Percentiles rank a stretch among this genome's conserved stretches.
phyloP scores from a whole-genome alignment of 345 rosid species.

The Cardamine resedifolia region DNA sequence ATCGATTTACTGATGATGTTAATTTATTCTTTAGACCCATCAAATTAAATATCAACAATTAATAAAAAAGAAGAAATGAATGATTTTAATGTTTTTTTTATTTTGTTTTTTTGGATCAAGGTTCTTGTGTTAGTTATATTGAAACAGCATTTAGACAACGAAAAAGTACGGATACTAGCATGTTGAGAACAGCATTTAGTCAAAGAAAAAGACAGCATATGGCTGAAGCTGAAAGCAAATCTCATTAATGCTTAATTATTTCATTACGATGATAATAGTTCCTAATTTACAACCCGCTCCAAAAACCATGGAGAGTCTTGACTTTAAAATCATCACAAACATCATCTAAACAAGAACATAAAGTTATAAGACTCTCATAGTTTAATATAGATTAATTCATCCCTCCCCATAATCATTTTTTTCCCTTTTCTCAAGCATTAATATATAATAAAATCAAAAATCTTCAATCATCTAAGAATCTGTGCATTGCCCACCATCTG shows the following conservation, averaged over 20 bases:
- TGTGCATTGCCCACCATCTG: slow-evolving; percentile 51
- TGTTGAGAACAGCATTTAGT: neutral
- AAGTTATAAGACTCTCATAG: slow-evolving; percentile 15
- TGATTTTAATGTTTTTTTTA: neutral
- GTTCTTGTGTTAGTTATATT: neutral
- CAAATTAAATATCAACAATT: neutral
- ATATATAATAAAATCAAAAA: slow-evolving; percentile 23
- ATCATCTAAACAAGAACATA: slow-evolving; percentile 1
- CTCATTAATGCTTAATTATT: slow-evolving; percentile 18
- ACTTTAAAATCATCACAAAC: slow-evolving; percentile 6
- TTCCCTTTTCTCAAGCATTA: neutral
- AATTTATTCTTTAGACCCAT: neutral
- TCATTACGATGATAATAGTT: slow-evolving; percentile 21
- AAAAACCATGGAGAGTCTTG: slow-evolving; percentile 19
- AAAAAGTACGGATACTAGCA: neutral
- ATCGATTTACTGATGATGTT: neutral
- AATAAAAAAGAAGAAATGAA: neutral
- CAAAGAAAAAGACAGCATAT: neutral
- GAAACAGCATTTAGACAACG: neutral
- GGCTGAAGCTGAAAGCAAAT: slow-evolving; percentile 22
- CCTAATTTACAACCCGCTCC: slow-evolving; percentile 28
- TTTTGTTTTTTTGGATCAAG: neutral
- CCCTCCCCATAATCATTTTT: slow-evolving; percentile 1
- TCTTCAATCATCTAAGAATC: slow-evolving; percentile 53
- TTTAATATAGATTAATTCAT: slow-evolving; percentile 7